A percentile compares a stretch with the other conserved stretches of the same genome.
These are phyloP conservation scores for Apiotrichum gracile DNA, from an alignment of 1,284 basidiomycete genomes.

Conservation along the genomic window DNA sequence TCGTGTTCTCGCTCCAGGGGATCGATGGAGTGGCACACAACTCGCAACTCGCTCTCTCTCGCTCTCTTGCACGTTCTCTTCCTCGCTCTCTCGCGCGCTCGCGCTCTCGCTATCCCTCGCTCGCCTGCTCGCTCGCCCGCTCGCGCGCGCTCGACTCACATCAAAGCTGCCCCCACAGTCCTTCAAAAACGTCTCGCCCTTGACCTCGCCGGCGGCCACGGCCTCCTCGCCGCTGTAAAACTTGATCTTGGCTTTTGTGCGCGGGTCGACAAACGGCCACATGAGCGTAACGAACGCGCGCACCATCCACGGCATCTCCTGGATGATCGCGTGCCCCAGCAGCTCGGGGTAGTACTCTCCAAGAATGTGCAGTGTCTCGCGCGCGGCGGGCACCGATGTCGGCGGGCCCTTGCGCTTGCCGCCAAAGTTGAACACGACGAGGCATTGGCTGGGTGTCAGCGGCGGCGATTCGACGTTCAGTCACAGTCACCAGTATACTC, in stretches of 20 bases:
- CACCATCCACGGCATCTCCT: constrained; percentile 37
- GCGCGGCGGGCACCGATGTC: constrained; percentile 25
- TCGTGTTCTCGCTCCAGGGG: too few species aligned
- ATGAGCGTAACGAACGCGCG: constrained; percentile 36
- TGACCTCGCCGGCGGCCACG: constrained; percentile 21
- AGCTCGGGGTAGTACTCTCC: constrained; percentile 34
- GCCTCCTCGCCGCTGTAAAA: constrained; percentile 21
- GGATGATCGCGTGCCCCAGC: constrained; percentile 27
- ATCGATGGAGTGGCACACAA: not conserved
- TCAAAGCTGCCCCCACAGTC: constrained; percentile 34
- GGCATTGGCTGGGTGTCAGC: constrained; percentile 17
- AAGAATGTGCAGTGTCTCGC: constrained; percentile 27
- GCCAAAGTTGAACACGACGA: constrained; percentile 39
- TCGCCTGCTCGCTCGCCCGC: not conserved
- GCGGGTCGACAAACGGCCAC: constrained; percentile 42
- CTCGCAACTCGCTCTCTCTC: not conserved
- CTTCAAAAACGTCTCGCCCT: constrained; percentile 18
- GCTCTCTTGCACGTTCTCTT: not conserved
- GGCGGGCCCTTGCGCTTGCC: constrained; percentile 40
- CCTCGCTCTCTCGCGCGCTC: too few species aligned
- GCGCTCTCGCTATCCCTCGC: not conserved
- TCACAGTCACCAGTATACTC: not conserved
- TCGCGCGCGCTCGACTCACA: constrained; percentile 16
- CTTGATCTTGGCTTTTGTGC: constrained; percentile 29
- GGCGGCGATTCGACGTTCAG: not conserved